A percentile compares a stretch with the other conserved stretches of the same genome.
Evolutionary conservation across 306 rosid species (phyloP).

Genomic region (Pyrus bretschneideri): DNA sequence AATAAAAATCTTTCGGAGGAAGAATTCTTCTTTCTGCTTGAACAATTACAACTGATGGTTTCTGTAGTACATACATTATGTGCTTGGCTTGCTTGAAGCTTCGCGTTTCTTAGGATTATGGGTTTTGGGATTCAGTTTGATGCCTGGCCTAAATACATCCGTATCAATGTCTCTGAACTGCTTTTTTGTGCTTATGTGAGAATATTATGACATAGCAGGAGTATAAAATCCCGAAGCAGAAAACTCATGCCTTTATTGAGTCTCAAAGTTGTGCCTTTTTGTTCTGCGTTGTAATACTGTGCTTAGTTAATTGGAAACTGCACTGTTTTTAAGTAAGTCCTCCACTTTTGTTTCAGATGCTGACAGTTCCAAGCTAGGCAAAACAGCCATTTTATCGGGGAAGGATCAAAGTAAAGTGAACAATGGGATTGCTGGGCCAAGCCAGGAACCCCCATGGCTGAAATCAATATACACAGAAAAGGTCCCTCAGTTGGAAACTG

Average conservation of each 20-base stretch:
- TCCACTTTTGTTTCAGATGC: constrained; percentile 47
- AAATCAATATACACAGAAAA: constrained; percentile 65
- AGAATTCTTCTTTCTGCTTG: neutral
- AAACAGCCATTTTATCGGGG: constrained; percentile 32
- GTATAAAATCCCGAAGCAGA: neutral
- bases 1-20: neutral
- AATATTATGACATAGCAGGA: neutral
- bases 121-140: neutral
- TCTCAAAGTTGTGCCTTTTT: neutral
- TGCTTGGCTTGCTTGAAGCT: neutral
- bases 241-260: neutral
- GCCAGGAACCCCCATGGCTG: constrained; percentile 77
- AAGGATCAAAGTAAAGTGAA: constrained; percentile 56
- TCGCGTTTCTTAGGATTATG: neutral
- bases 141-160: neutral
- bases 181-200: neutral
- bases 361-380: constrained; percentile 59
- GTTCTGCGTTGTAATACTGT: neutral
- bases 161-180: neutral
- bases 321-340: constrained; percentile 16
- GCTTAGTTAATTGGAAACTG: constrained; percentile 1
- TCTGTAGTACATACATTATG: neutral
- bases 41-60: neutral
- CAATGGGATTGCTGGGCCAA: constrained; percentile 61
- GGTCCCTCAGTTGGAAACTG: constrained; percentile 48